Base-by-base conservation (phyloP, 1,284 basidiomycete genomes). In the Rhizopogon hawkerae region DNA sequence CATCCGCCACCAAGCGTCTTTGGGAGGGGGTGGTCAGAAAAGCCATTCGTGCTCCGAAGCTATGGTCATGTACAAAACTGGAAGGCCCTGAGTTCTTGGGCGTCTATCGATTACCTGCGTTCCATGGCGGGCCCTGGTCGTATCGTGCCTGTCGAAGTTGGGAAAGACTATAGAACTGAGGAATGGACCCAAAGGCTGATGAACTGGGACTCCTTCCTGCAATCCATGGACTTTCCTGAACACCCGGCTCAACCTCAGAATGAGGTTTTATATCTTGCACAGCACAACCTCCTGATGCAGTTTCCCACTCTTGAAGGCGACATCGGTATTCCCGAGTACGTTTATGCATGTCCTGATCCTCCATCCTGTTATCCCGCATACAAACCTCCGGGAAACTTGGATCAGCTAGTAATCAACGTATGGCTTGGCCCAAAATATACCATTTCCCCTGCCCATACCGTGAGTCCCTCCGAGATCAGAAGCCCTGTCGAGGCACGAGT, bases 91-190 rank as follows among this genome's bases (percentile, higher is more conserved):
- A 69, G 69, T 10, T 73, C 75, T 6, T 95, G 92, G 93, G 53
- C 63, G n/a, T 81, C 78, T 24, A 65, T 73, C 7, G 62, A 69
- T 0, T 95, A 96, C 62, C 74, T 97, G 0, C 73, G 75, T 18
- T 66, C 70, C 4, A 67, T 78, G 1, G 80, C 81, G 1, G 93
- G 93, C 7, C 79, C 77, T 29, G 92, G 87, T 3, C 77, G 95
- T 11, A 67, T 91, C 6, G 88, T 98, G 1, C 95, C 95, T 3
- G 83, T 98, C 8, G 95, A 98, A 67, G 71, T 95, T 23, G 95
- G 95, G 3, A 65, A 69, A 39, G 86, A 92, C 60, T 98, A 98
- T 65, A 80, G 89, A 31, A 73, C 76, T 10, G 77, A 79, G 16
- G 78, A 81, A 41, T 98, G 95, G 95, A 77, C 78, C 0, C 95